phyloP scores from a whole-genome alignment of 257 asterid species.

The Plantago major region DNA sequence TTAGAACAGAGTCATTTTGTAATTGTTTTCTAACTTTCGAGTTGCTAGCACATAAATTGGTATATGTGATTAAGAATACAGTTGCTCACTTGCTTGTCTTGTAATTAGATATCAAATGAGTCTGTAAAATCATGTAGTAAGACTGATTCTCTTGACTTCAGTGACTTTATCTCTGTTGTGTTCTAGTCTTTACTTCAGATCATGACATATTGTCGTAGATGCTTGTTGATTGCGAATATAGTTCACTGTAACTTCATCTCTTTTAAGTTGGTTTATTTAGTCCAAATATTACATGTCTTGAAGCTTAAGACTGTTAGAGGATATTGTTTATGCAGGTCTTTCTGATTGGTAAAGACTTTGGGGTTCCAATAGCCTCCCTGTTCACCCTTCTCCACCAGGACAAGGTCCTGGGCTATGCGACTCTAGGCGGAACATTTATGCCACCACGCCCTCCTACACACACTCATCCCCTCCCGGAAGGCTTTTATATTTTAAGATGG shows the following conservation, averaged over 20 bases:
- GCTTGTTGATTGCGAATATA: too few species aligned
- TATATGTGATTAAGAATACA: not conserved
- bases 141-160: not conserved
- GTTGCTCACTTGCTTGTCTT: not conserved
- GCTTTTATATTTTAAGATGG: conserved; percentile 72
- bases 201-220: too few species aligned
- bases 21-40: not conserved
- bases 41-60: too few species aligned
- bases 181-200: too few species aligned
- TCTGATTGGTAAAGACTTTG: conserved; percentile 75
- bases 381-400: conserved; percentile 53
- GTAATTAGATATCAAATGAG: not conserved
- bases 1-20: not conserved
- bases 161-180: too few species aligned
- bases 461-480: conserved; percentile 47
- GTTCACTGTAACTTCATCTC: too few species aligned
- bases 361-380: conserved; percentile 34
- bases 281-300: not conserved
- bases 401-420: conserved; percentile 48
- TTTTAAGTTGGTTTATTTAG: too few species aligned
- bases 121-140: not conserved
- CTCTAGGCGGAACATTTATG: conserved; percentile 57
- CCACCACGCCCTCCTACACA: conserved; percentile 31
- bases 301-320: not conserved
- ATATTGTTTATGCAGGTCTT: conserved; percentile 43